Conservation (phyloP, 1,284 basidiomycete species). For the Cryptococcus jaspeensis region DNA sequence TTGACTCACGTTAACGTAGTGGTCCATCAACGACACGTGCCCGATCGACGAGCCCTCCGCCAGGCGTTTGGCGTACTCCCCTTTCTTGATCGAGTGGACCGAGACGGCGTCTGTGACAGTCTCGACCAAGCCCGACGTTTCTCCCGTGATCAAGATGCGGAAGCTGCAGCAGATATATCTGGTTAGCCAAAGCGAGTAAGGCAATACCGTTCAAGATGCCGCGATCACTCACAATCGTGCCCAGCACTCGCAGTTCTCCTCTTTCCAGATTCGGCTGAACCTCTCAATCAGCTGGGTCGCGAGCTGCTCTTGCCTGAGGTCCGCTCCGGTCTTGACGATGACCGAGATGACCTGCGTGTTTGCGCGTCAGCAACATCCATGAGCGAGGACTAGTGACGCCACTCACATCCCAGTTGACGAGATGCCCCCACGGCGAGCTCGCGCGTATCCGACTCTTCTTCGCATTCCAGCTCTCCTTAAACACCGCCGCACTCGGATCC, state of each 20-base stretch:
- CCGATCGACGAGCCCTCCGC: conserved; percentile 70
- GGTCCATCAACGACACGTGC: conserved; percentile 82
- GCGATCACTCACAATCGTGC: conserved; percentile 72
- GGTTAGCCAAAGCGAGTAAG: background rate
- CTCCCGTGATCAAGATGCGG: conserved; percentile 91
- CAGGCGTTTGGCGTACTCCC: conserved; percentile 86
- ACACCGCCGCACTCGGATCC: conserved; percentile 89
- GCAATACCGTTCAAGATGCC: background rate
- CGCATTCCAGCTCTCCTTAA: conserved; percentile 90
- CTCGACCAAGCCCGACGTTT: conserved; percentile 87
- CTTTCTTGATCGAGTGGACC: conserved; percentile 99
- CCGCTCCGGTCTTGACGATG: conserved; percentile 97
- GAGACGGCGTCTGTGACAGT: conserved; percentile 96
- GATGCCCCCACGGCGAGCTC: conserved; percentile 90
- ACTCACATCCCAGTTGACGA: conserved; percentile 65
- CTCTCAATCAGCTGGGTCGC: conserved; percentile 93
- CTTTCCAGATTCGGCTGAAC: conserved; percentile 91
- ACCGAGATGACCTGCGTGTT: conserved; percentile 72
- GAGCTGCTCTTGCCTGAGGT: conserved; percentile 95
- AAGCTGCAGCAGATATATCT: conserved; percentile 49
- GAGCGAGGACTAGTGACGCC: background rate
- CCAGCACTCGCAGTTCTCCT: conserved; percentile 87
- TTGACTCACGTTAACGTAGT: conserved; percentile 73
- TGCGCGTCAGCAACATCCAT: background rate
- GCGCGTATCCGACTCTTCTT: conserved; percentile 96